These are phyloP conservation scores for Amphichorda felina DNA, from an alignment of 2,329 filamentous ascomycete genomes.

Conservation along the genomic window DNA sequence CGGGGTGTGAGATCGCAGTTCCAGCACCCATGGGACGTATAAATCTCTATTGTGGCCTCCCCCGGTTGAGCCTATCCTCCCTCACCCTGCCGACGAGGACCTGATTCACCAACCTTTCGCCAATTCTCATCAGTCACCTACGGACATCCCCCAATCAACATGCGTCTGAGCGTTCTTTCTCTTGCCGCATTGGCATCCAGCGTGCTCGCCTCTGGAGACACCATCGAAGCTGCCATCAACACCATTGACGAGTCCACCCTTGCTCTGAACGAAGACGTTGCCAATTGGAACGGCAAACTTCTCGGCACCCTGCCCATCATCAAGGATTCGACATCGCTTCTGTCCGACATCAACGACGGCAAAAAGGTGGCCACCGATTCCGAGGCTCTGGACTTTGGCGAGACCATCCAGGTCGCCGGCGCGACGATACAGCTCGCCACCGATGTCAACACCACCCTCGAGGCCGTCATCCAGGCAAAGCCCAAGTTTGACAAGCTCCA, in stretches of 20 bases:
- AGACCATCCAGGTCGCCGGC: slow-evolving; percentile 24
- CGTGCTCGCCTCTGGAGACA: slow-evolving; percentile 18
- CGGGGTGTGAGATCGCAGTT: no score
- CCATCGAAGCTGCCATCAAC: slow-evolving; percentile 21
- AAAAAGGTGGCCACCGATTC: slow-evolving; percentile 22
- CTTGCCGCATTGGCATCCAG: slow-evolving; percentile 3
- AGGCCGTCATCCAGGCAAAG: slow-evolving; percentile 24
- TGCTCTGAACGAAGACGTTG: slow-evolving; percentile 20
- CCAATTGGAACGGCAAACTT: slow-evolving; percentile 23
- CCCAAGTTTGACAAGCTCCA: slow-evolving; percentile 30
- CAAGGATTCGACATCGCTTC: slow-evolving; percentile 22
- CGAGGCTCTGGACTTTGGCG: slow-evolving; percentile 20
- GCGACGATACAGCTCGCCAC: slow-evolving; percentile 21
- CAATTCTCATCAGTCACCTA: no score
- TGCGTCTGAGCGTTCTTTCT: neutral
- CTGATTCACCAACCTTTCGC: no score
- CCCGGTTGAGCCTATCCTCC: no score
- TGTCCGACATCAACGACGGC: slow-evolving; percentile 25
- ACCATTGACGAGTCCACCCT: slow-evolving; percentile 19
- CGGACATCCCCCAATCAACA: no score
- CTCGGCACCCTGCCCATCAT: slow-evolving; percentile 27
- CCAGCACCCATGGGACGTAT: no score
- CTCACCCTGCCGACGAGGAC: no score
- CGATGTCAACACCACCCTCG: slow-evolving; percentile 25
- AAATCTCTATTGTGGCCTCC: no score